Evolutionary conservation across 179 eudicot genomes (phyloP), one percentile per base, ranked within the genome.

Genomic region (Spergularia azorica): DNA sequence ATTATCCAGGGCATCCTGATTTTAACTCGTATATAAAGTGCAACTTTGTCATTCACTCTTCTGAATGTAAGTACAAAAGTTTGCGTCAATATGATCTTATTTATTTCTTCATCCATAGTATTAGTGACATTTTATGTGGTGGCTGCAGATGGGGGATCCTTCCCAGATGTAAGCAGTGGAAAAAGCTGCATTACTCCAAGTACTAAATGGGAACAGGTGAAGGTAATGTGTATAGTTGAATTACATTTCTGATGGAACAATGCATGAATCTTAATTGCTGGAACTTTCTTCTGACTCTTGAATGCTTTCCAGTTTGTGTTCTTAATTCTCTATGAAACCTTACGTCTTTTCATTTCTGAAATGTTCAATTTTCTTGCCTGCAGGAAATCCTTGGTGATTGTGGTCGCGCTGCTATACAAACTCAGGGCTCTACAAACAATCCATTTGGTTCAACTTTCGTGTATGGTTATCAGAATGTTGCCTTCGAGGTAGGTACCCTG

Each of bases 141-240:
- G 70, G 36, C 50, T 79, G 79, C 82, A 93, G 98, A 79, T 81
- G 89, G 68, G 74, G 97, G 91, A 59, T 81, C 91, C 20, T 90
- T 85, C 63, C 81, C 82, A 48, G 97, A 90, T 74, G 85, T 62
- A 67, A 85, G 72, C 70, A 71, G 86, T 77, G 82, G 89, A 21
- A 95, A 93, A 76, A 74, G 78, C 54, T 84, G 88, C 68, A 93
- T 95, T 79, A 91, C 96, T 43, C 91, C 99, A 26, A 85, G 90
- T 88, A 93, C 96, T 71, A 95, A 95, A 77, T 95, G 98, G 99
- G 97, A 95, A 5, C 97, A 89, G 77, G 98, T 95, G 84, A 95
- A 92, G 97, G 98, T 95, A 79, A 82, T 76, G 48, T 56, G 39
- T 60, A 4, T 48, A 51, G n/a, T 70, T 64, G 14, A 63, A 56